Percentiles rank a stretch among this genome's conserved stretches.
phyloP scores from a whole-genome alignment of 2,329 filamentous ascomycete species.

The Cercospora berteroae region DNA sequence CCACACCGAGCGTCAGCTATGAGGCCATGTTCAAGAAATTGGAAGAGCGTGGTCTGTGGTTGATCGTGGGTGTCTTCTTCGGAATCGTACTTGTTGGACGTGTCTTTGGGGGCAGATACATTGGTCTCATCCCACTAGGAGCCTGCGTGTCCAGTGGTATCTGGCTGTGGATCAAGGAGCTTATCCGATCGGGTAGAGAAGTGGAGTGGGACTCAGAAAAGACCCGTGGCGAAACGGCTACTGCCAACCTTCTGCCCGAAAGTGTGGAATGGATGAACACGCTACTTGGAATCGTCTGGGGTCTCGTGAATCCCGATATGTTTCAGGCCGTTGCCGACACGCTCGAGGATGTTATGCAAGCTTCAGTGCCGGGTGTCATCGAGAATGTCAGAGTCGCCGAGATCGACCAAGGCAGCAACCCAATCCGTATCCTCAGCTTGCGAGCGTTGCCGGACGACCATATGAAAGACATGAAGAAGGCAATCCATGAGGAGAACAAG shows the following conservation, averaged over 20 bases:
- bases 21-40: conserved; percentile 80
- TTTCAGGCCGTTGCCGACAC: conserved; percentile 90
- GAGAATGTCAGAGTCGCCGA: conserved; percentile 94
- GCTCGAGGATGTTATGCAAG: conserved; percentile 93
- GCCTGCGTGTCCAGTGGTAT: conserved; percentile 72
- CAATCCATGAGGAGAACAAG: conserved; percentile 74
- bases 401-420: conserved; percentile 90
- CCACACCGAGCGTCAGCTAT: conserved; percentile 84
- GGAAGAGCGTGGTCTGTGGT: conserved; percentile 68
- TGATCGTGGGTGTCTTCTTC: conserved; percentile 69
- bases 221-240: conserved; percentile 76
- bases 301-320: conserved; percentile 91
- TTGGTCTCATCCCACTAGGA: conserved; percentile 72
- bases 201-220: conserved; percentile 87
- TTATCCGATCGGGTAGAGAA: conserved; percentile 77
- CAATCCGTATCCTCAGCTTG: conserved; percentile 81
- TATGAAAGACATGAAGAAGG: conserved; percentile 76
- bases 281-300: conserved; percentile 79
- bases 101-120: conserved; percentile 72
- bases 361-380: conserved; percentile 83
- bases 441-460: conserved; percentile 79
- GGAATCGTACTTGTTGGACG: conserved; percentile 75
- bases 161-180: conserved; percentile 85
- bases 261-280: conserved; percentile 91
- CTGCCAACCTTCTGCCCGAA: conserved; percentile 85